These are phyloP conservation scores for Vigna unguiculata DNA, from an alignment of 306 rosid species.

Conservation along the genomic window DNA sequence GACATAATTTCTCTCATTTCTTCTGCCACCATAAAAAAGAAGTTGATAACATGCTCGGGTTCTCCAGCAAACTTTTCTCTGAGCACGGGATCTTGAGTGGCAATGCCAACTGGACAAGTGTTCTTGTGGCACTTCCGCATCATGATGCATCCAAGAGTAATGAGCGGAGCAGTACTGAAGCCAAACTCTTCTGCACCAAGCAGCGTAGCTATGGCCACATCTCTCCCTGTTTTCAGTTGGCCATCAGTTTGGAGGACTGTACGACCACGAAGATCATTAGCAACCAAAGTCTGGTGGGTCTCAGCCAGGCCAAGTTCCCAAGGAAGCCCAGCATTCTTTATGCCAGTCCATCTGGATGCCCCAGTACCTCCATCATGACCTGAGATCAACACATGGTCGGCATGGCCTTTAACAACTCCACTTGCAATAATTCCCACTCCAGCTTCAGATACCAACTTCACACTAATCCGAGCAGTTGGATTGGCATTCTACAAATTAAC, in stretches of 20 bases:
- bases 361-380: conserved; percentile 99
- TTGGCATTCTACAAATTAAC: conserved; percentile 77
- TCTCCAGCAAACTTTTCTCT: conserved; percentile 99
- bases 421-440: conserved; percentile 99
- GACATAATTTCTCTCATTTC: conserved; percentile 97
- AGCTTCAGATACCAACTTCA: conserved; percentile 97
- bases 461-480: conserved; percentile 94
- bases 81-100: conserved; percentile 99
- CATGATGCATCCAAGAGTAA: conserved; percentile 99
- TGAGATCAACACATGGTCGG: conserved; percentile 93
- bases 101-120: conserved; percentile 98
- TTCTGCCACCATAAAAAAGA: conserved; percentile 96
- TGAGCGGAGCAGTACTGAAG: conserved; percentile 98
- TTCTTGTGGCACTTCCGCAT: conserved; percentile 99
- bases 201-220: conserved; percentile 96
- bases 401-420: conserved; percentile 99
- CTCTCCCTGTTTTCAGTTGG: conserved; percentile 99
- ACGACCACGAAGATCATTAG: conserved; percentile 97
- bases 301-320: conserved; percentile 99
- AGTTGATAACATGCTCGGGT: conserved; percentile 97
- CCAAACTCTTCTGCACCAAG: conserved; percentile 99
- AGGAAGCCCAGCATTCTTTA: conserved; percentile 98
- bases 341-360: conserved; percentile 99
- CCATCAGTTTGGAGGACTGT: conserved; percentile 97
- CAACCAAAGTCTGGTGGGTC: conserved; percentile 98